These are phyloP conservation scores for Stygiomarasmius scandens DNA, from an alignment of 1,284 basidiomycete genomes.

Conservation along the genomic window DNA sequence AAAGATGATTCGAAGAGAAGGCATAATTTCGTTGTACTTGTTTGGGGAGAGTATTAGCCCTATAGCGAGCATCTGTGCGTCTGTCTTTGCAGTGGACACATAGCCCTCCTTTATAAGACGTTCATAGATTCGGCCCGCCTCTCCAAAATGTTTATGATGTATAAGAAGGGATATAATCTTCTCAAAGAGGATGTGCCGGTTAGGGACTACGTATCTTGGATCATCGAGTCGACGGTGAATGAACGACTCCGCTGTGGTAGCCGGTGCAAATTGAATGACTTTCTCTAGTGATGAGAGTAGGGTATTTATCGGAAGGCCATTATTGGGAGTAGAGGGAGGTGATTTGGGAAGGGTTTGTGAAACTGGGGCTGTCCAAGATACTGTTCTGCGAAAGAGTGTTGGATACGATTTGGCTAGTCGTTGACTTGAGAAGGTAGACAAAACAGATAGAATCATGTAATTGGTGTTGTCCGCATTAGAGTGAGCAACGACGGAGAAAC, in stretches of 20 bases:
- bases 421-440: no score
- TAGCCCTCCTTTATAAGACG: conserved; percentile 45
- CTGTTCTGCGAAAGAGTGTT: no score
- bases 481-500: no score
- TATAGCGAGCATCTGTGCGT: conserved; percentile 44
- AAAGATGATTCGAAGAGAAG: conserved; percentile 32
- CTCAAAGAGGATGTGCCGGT: conserved; percentile 30
- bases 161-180: conserved; percentile 39
- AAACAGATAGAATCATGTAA: no score
- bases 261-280: neutral
- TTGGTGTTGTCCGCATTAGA: no score
- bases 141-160: conserved; percentile 32
- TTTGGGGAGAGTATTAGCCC: conserved; percentile 21
- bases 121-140: conserved; percentile 42
- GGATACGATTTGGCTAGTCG: no score
- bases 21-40: conserved; percentile 18
- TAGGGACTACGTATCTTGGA: neutral
- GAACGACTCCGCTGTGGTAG: neutral
- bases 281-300: conserved; percentile 2
- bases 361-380: no score
- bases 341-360: no score
- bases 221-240: conserved; percentile 6
- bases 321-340: no score
- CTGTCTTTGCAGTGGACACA: conserved; percentile 36
- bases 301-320: neutral